These are phyloP conservation scores for Zea mays DNA, from an alignment of 176 grass and related monocot species.

Conservation along the genomic window DNA sequence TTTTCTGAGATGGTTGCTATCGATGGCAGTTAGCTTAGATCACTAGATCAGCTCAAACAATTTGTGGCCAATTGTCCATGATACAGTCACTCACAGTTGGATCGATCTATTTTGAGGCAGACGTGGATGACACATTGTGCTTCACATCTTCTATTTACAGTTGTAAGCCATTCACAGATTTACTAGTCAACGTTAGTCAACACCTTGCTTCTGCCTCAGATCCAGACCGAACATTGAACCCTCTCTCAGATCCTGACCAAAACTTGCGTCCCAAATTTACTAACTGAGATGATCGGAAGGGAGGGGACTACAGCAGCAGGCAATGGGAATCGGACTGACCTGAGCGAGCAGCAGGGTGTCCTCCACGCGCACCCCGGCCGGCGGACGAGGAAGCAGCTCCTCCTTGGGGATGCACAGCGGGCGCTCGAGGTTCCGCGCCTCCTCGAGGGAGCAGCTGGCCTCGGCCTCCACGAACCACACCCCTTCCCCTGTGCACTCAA, in stretches of 20 bases:
- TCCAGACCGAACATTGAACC: background rate
- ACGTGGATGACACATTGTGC: background rate
- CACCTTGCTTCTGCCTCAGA: background rate
- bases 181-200: conserved; percentile 32
- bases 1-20: background rate
- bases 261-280: background rate
- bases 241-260: conserved; percentile 29
- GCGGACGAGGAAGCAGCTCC: conserved; percentile 64
- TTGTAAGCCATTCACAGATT: background rate
- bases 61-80: background rate
- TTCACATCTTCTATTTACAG: background rate
- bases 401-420: conserved; percentile 69
- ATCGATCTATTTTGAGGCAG: background rate
- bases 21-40: conserved; percentile 1
- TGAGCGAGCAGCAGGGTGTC: conserved; percentile 66
- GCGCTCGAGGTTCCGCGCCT: conserved; percentile 64
- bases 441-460: conserved; percentile 57
- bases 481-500: conserved; percentile 68
- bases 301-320: background rate
- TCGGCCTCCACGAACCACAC: conserved; percentile 74
- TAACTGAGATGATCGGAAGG: background rate
- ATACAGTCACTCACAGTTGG: background rate
- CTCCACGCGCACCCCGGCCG: conserved; percentile 40
- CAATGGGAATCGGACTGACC: conserved; percentile 36
- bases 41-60: conserved; percentile 16